A percentile compares a stretch with the other conserved stretches of the same genome.
Conservation (phyloP, 2,329 filamentous ascomycete genomes). For the Penicillium sp. region DNA sequence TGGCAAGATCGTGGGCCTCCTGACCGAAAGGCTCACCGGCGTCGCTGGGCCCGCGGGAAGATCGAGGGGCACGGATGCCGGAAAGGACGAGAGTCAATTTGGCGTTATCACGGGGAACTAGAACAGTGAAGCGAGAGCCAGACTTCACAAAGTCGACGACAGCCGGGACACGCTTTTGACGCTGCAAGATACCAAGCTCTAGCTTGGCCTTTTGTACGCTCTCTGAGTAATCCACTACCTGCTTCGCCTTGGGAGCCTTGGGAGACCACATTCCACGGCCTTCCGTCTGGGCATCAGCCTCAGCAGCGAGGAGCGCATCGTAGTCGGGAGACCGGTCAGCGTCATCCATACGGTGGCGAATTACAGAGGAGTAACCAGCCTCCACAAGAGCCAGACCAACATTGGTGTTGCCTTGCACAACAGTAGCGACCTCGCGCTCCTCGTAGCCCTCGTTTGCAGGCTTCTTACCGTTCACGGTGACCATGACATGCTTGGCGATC, state of each 20-base stretch:
- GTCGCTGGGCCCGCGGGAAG: conserved; percentile 75
- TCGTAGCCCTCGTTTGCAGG: conserved; percentile 88
- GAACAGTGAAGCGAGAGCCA: conserved; percentile 87
- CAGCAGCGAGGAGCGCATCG: conserved; percentile 56
- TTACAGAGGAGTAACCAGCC: conserved; percentile 88
- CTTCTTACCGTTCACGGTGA: conserved; percentile 86
- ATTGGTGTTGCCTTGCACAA: conserved; percentile 81
- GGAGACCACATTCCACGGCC: conserved; percentile 94
- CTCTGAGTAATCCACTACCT: conserved; percentile 87
- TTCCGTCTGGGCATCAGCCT: conserved; percentile 69
- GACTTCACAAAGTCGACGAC: conserved; percentile 97
- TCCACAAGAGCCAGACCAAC: conserved; percentile 82
- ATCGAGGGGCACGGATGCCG: conserved; percentile 85
- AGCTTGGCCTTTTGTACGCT: conserved; percentile 93
- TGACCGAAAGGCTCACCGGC: conserved; percentile 90
- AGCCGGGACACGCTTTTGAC: conserved; percentile 88
- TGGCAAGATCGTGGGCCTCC: conserved; percentile 89
- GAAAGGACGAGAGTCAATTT: conserved; percentile 94
- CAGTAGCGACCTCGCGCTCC: conserved; percentile 88
- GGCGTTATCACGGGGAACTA: conserved; percentile 87
- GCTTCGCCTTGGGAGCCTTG: conserved; percentile 78
- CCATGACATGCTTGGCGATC: conserved; percentile 92
- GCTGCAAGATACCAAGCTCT: conserved; percentile 79
- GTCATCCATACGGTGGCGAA: conserved; percentile 91
- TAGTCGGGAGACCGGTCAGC: conserved; percentile 92